Base-by-base conservation (phyloP, 176 grass and related monocot genomes). In the Chrysopogon serrulatus region DNA sequence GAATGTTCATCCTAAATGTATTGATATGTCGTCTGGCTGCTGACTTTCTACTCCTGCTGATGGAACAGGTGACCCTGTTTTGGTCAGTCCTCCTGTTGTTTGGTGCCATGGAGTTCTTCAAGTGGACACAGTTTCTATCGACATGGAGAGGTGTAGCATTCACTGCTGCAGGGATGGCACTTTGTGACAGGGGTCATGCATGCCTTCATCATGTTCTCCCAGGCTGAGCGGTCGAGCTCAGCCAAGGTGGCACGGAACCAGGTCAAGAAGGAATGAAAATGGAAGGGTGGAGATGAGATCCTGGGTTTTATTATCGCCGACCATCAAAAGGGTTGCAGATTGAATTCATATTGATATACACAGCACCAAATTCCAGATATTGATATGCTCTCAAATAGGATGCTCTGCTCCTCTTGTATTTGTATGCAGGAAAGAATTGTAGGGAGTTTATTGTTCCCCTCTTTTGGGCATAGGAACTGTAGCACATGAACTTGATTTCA, bases 131-230 rank as follows among this genome's bases (percentile, higher is more conserved):
- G 23, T 79, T 95, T 19, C 68, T 95, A 27, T 90, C 87, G 1
- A 92, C 93, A 60, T 92, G 90, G 87, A 92, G 88, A 80, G 93
- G 93, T 73, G 79, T 88, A 2, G 87, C 64, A 9, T 85, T 95
- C 62, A 88, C 85, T 1, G 80, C 80, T 0, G 41, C 24, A 4
- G 93, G 87, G 32, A 66, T 92, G 41, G 67, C 83, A 14, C 76
- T 95, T n/a, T 24, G 93, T 95, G 5, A 86, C 83, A 1, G 43
- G 82, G 16, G 71, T 91, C 23, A 95, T 95, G 93, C 93, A 92
- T 35, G 53, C 92, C 10, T 92, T 90, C 40, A 86, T 95, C 62
- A 33, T 68, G 76, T 92, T 95, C 80, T 90, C 93, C 32, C 93
- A 95, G 13, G 77, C 93, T 0, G 93, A 95, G 53, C 73, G 90